These are phyloP conservation scores for Monosporozyma servazzii DNA, from an alignment of 805 yeast species.

Conservation along the genomic window DNA sequence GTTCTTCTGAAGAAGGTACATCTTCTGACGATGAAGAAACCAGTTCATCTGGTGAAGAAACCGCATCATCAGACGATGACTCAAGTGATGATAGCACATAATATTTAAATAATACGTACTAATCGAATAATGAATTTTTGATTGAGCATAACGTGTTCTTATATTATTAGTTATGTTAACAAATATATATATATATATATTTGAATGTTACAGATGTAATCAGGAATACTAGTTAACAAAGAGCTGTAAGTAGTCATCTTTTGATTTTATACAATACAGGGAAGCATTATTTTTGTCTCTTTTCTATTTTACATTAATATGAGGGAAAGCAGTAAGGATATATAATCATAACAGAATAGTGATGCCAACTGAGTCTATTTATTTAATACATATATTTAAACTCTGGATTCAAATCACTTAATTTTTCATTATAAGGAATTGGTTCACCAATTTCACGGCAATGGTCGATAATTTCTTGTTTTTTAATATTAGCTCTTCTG, in stretches of 20 bases:
- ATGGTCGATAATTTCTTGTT: conserved; percentile 25
- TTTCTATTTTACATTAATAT: neutral
- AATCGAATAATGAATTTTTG: neutral
- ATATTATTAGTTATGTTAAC: neutral
- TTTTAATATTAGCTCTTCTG: conserved; percentile 31
- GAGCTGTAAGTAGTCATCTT: neutral
- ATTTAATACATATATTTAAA: conserved; percentile 37
- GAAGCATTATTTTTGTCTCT: no score
- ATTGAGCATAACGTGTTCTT: neutral
- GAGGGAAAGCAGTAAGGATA: neutral
- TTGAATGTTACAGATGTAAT: neutral
- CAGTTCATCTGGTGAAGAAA: neutral
- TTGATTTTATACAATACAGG: neutral
- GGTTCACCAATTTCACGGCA: conserved; percentile 29
- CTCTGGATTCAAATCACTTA: conserved; percentile 36
- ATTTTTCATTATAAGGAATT: conserved; percentile 27
- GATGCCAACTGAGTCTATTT: neutral
- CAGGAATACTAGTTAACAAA: neutral
- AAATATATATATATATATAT: neutral
- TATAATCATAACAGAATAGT: neutral
- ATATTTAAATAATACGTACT: neutral
- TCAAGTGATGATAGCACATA: neutral
- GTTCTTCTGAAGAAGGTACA: conserved; percentile 13
- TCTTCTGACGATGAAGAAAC: conserved; percentile 1
- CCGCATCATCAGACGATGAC: neutral